Percentiles rank a stretch among this genome's conserved stretches.
Conservation (phyloP, 805 yeast species). For the Yamadazyma sp. region DNA sequence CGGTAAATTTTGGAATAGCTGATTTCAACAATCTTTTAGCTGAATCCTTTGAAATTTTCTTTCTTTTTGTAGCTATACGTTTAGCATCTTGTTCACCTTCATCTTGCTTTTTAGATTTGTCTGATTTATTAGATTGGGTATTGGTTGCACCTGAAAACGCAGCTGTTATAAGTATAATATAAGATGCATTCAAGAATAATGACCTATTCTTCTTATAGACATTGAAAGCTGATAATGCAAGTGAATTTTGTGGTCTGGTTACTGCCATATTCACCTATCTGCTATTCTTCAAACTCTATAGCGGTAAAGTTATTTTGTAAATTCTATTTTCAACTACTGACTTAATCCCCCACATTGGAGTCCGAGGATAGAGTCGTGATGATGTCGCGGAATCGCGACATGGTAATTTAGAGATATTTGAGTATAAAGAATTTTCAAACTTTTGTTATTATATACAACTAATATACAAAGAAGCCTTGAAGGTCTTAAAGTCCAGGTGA, state of each 20-base stretch:
- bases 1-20: conserved; percentile 29
- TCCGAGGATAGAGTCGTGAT: too few relatives aligned
- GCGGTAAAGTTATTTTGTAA: too few relatives aligned
- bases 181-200: conserved; percentile 38
- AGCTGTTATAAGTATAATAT: conserved; percentile 38
- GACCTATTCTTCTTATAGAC: conserved; percentile 40
- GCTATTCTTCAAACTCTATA: background rate
- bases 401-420: too few relatives aligned
- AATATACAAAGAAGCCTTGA: too few relatives aligned
- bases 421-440: too few relatives aligned
- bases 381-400: too few relatives aligned
- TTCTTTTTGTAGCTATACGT: conserved; percentile 16
- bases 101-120: conserved; percentile 9
- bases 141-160: conserved; percentile 43
- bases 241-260: conserved; percentile 9
- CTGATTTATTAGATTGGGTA: conserved; percentile 12
- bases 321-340: too few relatives aligned
- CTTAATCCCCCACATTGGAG: too few relatives aligned
- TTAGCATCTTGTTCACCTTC: conserved; percentile 6
- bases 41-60: conserved; percentile 29
- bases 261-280: too few relatives aligned
- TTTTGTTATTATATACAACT: too few relatives aligned
- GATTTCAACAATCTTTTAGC: conserved; percentile 28
- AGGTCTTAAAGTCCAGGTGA: too few relatives aligned
- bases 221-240: conserved; percentile 26